Evolutionary conservation across 2,329 filamentous ascomycete species (phyloP).

Genomic region (Penicillium sp.): DNA sequence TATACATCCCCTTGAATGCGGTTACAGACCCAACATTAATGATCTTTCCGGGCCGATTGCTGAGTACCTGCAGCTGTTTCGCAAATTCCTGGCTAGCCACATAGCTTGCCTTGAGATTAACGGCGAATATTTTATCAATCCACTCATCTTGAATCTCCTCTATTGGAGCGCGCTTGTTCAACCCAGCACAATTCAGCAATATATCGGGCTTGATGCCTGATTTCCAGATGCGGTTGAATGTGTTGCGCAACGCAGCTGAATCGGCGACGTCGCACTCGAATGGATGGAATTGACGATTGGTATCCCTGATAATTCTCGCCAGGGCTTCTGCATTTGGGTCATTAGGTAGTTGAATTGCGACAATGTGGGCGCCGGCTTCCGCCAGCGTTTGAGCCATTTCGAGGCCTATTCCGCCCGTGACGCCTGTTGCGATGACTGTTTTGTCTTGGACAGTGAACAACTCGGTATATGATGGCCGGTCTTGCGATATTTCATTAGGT

Average conservation of each 20-base stretch:
- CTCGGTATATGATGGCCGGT: background rate
- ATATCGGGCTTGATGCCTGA: background rate
- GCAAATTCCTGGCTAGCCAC: background rate
- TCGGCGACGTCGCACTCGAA: background rate
- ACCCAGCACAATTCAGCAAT: background rate
- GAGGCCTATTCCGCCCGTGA: background rate
- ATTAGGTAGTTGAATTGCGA: background rate
- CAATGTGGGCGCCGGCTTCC: background rate
- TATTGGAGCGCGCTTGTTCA: background rate
- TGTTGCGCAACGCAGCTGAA: background rate
- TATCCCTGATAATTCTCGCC: background rate
- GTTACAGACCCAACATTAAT: conserved; percentile 74
- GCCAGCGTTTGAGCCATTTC: background rate
- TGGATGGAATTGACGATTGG: background rate
- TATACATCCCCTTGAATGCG: conserved; percentile 74
- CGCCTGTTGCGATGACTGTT: background rate
- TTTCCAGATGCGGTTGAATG: background rate
- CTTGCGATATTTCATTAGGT: background rate
- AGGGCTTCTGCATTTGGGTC: background rate
- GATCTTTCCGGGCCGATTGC: conserved; percentile 39
- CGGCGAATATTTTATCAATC: background rate
- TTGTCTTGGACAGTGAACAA: background rate
- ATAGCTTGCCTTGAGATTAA: background rate
- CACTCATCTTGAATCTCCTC: background rate
- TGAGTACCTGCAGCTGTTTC: background rate